Conservation (phyloP, 2,329 filamentous ascomycete species). For the Botryotinia convoluta region DNA sequence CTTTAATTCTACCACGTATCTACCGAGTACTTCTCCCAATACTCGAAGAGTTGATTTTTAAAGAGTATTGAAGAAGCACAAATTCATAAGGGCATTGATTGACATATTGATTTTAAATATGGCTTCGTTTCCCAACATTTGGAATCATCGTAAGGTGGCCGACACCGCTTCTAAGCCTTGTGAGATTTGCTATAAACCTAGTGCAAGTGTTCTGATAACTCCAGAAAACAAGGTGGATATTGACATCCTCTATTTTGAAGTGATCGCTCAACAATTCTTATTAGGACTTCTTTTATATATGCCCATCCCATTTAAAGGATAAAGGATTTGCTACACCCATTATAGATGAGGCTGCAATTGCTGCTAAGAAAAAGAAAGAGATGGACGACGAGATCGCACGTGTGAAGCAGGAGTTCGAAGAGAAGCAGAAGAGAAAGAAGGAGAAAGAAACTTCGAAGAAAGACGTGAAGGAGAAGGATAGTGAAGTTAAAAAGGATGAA, state of each 20-base stretch:
- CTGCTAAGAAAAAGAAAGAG: constrained; percentile 60
- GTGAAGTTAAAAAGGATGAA: constrained; percentile 44
- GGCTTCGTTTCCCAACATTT: constrained; percentile 67
- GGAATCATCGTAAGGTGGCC: constrained; percentile 82
- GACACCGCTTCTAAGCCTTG: constrained; percentile 81
- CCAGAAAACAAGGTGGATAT: constrained; percentile 76
- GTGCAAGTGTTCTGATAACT: constrained; percentile 82
- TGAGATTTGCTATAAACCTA: constrained; percentile 88
- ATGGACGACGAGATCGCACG: constrained; percentile 63
- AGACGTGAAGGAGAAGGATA: constrained; percentile 50
- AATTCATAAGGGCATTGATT: too few species aligned
- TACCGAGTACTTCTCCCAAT: background rate
- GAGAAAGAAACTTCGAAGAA: constrained; percentile 64
- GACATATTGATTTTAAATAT: constrained; percentile 22
- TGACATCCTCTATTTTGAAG: background rate
- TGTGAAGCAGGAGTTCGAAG: constrained; percentile 69
- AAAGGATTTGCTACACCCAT: constrained; percentile 74
- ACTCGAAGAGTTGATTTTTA: background rate
- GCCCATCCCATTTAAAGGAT: constrained; percentile 78
- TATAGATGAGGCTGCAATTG: constrained; percentile 63
- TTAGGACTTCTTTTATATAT: constrained; percentile 90
- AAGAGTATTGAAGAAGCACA: background rate
- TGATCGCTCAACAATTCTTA: constrained; percentile 9
- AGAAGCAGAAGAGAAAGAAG: constrained; percentile 68
- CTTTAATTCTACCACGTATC: background rate